Evolutionary conservation across 164 flowering plant genomes (phyloP).

Genomic region (Chimonanthus salicifolius): DNA sequence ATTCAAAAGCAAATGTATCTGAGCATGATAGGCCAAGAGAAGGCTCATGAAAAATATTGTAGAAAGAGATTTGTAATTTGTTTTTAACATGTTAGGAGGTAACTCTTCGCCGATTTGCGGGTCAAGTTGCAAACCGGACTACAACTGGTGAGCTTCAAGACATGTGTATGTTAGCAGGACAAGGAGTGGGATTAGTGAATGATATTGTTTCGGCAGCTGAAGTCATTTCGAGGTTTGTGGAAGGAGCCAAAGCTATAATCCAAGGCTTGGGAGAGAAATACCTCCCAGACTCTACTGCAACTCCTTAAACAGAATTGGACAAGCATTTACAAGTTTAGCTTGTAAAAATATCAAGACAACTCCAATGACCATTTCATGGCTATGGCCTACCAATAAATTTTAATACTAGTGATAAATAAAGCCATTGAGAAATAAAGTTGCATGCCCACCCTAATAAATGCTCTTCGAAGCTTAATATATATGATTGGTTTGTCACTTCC

Average conservation of each 20-base stretch:
- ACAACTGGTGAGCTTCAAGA: conserved; percentile 11
- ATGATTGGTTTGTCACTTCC: too few relatives aligned
- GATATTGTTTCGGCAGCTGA: conserved; percentile 23
- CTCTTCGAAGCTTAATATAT: too few relatives aligned
- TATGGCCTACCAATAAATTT: too few relatives aligned
- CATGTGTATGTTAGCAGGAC: conserved; percentile 25
- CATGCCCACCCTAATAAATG: too few relatives aligned
- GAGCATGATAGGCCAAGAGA: too few relatives aligned
- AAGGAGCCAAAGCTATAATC: conserved; percentile 23
- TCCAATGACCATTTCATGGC: too few relatives aligned
- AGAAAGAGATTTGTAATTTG: too few relatives aligned
- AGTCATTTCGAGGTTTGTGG: conserved; percentile 24
- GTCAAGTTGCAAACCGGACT: conserved; percentile 18
- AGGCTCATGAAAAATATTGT: too few relatives aligned
- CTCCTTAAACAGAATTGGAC: conserved; percentile 4
- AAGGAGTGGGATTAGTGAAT: conserved; percentile 26
- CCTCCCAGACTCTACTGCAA: conserved; percentile 2
- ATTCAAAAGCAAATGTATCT: too few relatives aligned
- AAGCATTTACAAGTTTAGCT: conserved; percentile 16
- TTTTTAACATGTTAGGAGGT: conserved; percentile 2
- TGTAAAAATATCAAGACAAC: not conserved
- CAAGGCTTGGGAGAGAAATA: conserved; percentile 13
- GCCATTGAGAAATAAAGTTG: too few relatives aligned
- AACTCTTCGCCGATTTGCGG: conserved; percentile 18
- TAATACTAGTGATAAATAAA: too few relatives aligned